Base-by-base conservation (phyloP, 75 land plant genomes). In the Pinus tabuliformis region DNA sequence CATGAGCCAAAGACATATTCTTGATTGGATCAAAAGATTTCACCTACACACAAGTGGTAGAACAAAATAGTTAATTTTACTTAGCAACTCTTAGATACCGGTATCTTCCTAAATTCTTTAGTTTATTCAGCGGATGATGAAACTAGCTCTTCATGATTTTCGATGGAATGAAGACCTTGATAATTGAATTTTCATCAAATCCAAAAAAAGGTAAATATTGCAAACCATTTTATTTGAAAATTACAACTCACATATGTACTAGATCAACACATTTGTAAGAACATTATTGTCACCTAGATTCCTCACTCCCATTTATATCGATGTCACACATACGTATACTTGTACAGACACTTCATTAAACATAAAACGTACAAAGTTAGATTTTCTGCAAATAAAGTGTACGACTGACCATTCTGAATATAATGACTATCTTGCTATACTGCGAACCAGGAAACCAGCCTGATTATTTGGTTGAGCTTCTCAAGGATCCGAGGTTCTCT, bases 401-500 rank as follows among this genome's bases (percentile, higher is more conserved):
- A 26, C 26, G 26, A 26, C 26, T 26, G 26, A 26, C 26, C 0
- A 26, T 26, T 26, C 0, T 26, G 26, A 26, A 26, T 26, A 26
- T 26, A 26, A 26, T 26, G 26, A 26, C 26, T 26, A 26, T 26
- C 26, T 26, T 26, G 26, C 26, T 26, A 26, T 26, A 26, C 26
- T 26, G 0, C 26, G 26, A 26, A 26, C 26, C 0, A 26, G 26
- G 26, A 26, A 26, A 26, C 26, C 26, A 0, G 26, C 26, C 26
- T 92, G 39, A 97, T 77, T 45, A 97, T 97, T 63, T 95, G 94
- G 83, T 95, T 98, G 64, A 97, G 91, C 80, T 87, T 92, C 65
- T 97, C 99, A 70, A 97, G 89, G 36, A 97, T 85, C 76, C 92
- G 92, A 75, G 99, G 93, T 36, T 91, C 74, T 81, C 98, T 88